Evolutionary conservation across 2,329 filamentous ascomycete genomes (phyloP).

Genomic region (Fusarium sp.): DNA sequence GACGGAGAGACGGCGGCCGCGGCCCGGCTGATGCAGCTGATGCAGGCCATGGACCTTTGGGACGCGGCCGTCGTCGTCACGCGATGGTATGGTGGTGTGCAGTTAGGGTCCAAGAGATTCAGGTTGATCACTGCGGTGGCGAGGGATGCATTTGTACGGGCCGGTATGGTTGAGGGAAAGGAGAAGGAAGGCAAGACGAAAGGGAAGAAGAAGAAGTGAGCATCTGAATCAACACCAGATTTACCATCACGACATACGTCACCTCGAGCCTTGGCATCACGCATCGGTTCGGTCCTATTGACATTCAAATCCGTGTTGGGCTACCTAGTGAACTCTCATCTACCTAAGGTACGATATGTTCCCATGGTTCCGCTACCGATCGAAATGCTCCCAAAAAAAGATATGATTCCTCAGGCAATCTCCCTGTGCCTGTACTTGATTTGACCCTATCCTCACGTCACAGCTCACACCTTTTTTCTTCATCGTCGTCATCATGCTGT

Average conservation of each 20-base stretch:
- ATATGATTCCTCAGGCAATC: background rate
- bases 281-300: background rate
- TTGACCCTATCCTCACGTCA: background rate
- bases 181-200: conserved; percentile 44
- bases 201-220: conserved; percentile 23
- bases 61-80: conserved; percentile 91
- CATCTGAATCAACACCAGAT: background rate
- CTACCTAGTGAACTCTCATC: background rate
- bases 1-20: conserved; percentile 95
- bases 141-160: conserved; percentile 81
- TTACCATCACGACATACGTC: conserved; percentile 2
- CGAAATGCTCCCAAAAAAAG: background rate
- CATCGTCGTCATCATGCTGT: background rate
- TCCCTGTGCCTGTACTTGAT: background rate
- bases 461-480: background rate
- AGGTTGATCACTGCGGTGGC: conserved; percentile 87
- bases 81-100: conserved; percentile 92
- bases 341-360: background rate
- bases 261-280: background rate
- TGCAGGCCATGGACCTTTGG: conserved; percentile 96
- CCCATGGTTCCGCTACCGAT: background rate
- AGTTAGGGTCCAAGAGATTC: conserved; percentile 88
- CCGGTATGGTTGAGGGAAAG: conserved; percentile 70
- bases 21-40: conserved; percentile 80
- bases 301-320: background rate